Base-by-base conservation (phyloP, 148 eudicot genomes). In the Rhododendron griersonianum region DNA sequence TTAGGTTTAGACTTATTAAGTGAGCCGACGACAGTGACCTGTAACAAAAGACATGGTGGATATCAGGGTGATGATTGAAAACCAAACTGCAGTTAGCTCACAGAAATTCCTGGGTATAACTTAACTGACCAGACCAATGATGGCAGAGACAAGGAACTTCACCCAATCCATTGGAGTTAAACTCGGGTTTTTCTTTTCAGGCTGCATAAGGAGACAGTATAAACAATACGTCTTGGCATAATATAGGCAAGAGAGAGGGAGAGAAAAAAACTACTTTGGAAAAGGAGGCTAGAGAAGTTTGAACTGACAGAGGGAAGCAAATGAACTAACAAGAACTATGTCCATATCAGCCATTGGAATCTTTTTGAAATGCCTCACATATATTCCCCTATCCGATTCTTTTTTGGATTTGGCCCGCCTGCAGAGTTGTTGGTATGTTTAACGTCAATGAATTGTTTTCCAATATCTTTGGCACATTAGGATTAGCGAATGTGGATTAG, bases 301-400 rank as follows among this genome's bases (percentile, higher is more conserved):
- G 33, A 69, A 28, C 75, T 3, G 18, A 25, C 35, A 67, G 18
- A 48, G 50, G 81, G 84, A 45, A 11, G 82, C 83, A 48, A 39
- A 28, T 67, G 47, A 19, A 88, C 96, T 88, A 89, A 97, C 98
- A 86, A 97, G 92, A 87, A 97, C 98, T 59, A 97, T 91, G 90
- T 97, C 98, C 98, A 97, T 87, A 87, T 97, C 99, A 83, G 98
- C 99, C 99, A 97, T 95, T 37, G 98, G 98, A 61, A 97, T 97
- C 90, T 93, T 91, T 90, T 91, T 97, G 89, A 96, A 96, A 92
- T 96, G 99, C 87, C 93, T 96, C 90, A 96, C 96, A 88, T 87
- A 92, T 63, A 96, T 93, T 45, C 99, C 99, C 65, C 96, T 89
- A 59, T 94, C 98, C 19, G 84, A 53, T 86, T 95, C 93, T 59